Evolutionary conservation across 2,329 filamentous ascomycete species (phyloP).

Genomic region (Leptographium wingfieldii): DNA sequence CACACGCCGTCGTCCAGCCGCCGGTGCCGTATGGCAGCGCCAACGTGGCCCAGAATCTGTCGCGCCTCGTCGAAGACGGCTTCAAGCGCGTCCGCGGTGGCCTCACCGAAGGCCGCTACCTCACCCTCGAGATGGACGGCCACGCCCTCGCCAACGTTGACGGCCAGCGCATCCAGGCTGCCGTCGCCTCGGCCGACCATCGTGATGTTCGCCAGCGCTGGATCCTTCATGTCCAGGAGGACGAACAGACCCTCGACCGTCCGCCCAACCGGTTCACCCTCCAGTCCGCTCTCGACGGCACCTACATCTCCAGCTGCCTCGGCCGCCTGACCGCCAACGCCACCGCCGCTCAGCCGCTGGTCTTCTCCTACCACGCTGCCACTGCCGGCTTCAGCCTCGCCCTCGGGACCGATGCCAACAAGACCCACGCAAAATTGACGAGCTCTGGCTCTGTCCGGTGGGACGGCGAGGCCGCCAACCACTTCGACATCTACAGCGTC

Average conservation of each 20-base stretch:
- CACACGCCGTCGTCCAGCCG: conserved; percentile 21
- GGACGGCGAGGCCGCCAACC: background rate
- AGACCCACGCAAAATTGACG: background rate
- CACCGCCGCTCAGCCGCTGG: background rate
- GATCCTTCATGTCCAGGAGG: conserved; percentile 20
- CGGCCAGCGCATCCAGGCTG: conserved; percentile 11
- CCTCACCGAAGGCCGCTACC: conserved; percentile 41
- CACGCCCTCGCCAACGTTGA: conserved; percentile 23
- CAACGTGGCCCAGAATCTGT: conserved; percentile 21
- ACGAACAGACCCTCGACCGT: background rate
- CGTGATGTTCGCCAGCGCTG: conserved; percentile 29
- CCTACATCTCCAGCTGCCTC: conserved; percentile 5
- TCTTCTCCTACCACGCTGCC: conserved; percentile 5
- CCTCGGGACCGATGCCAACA: background rate
- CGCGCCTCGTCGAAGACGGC: conserved; percentile 32
- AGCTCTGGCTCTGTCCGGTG: background rate
- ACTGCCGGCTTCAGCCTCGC: background rate
- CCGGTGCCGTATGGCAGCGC: conserved; percentile 29
- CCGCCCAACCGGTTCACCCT: background rate
- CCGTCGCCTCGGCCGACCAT: conserved; percentile 21
- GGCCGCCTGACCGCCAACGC: background rate
- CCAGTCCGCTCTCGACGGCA: conserved; percentile 7
- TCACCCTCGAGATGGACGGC: conserved; percentile 32
- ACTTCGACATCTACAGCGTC: conserved; percentile 2
- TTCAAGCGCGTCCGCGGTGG: conserved; percentile 37